These are phyloP conservation scores for Echinochloa phyllopogon DNA, from an alignment of 176 grass and related monocot species.

Conservation along the genomic window DNA sequence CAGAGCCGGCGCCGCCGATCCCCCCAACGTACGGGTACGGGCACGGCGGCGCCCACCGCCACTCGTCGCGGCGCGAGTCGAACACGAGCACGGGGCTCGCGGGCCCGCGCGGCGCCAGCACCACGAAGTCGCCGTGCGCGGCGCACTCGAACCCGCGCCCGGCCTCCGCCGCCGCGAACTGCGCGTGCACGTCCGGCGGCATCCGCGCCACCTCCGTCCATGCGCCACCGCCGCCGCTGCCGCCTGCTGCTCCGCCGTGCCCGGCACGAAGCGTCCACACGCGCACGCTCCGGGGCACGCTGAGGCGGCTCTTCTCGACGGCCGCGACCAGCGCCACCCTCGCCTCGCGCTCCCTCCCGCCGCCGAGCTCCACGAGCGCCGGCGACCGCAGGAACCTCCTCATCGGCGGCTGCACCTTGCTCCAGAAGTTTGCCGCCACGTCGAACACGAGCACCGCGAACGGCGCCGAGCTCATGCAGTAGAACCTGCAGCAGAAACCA, in stretches of 20 bases:
- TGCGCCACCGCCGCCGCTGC: slow-evolving; percentile 35
- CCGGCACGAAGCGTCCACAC: slow-evolving; percentile 70
- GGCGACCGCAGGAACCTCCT: slow-evolving; percentile 83
- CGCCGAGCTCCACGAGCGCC: slow-evolving; percentile 67
- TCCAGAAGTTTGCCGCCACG: slow-evolving; percentile 72
- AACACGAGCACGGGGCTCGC: slow-evolving; percentile 67
- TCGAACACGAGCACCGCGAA: slow-evolving; percentile 80
- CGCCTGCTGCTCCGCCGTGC: background rate
- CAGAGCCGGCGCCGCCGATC: slow-evolving; percentile 5
- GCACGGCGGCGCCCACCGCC: slow-evolving; percentile 82
- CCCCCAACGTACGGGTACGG: slow-evolving; percentile 47
- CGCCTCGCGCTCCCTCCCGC: slow-evolving; percentile 40
- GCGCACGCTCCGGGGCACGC: slow-evolving; percentile 86
- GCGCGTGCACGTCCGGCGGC: slow-evolving; percentile 70
- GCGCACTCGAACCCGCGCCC: slow-evolving; percentile 80
- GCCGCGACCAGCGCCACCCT: slow-evolving; percentile 75
- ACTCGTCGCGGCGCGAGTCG: slow-evolving; percentile 67
- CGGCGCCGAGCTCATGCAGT: slow-evolving; percentile 90
- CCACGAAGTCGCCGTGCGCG: slow-evolving; percentile 69
- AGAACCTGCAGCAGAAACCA: slow-evolving; percentile 58
- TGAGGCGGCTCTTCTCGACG: slow-evolving; percentile 95
- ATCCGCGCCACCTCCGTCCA: slow-evolving; percentile 87
- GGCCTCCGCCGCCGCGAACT: slow-evolving; percentile 57
- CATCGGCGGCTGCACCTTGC: slow-evolving; percentile 90
- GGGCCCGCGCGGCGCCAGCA: slow-evolving; percentile 48